Evolutionary conservation across 2,329 filamentous ascomycete genomes (phyloP).

Genomic region (Venturiaceae sp.): DNA sequence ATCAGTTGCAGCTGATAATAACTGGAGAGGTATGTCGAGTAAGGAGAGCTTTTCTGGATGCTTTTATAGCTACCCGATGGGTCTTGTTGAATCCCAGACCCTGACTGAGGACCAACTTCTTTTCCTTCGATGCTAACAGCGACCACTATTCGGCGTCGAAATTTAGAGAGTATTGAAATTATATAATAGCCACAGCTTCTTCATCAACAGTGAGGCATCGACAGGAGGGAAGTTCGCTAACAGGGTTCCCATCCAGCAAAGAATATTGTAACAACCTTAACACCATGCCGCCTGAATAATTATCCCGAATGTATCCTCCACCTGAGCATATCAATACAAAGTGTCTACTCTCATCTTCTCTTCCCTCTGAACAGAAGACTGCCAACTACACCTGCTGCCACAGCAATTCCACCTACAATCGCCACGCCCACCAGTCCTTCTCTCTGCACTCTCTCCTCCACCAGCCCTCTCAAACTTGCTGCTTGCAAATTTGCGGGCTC

Average conservation of each 20-base stretch:
- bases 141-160: background rate
- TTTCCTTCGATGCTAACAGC: background rate
- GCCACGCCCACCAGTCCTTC: constrained; percentile 91
- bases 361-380: constrained; percentile 74
- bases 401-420: constrained; percentile 85
- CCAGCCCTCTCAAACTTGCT: constrained; percentile 71
- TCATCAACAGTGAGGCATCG: too few species aligned
- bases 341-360: constrained; percentile 40
- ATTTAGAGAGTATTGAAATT: background rate
- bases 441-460: constrained; percentile 92
- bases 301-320: background rate
- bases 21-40: background rate
- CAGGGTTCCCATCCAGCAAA: background rate
- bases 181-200: background rate
- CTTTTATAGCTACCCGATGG: too few species aligned
- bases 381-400: constrained; percentile 87
- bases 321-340: background rate
- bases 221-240: background rate
- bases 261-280: background rate
- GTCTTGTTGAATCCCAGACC: background rate
- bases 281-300: background rate
- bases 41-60: too few species aligned
- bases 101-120: background rate
- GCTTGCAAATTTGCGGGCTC: constrained; percentile 90
- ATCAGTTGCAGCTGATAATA: background rate